Evolutionary conservation across 257 asterid species (phyloP).

Genomic region (Cordia subcordata): DNA sequence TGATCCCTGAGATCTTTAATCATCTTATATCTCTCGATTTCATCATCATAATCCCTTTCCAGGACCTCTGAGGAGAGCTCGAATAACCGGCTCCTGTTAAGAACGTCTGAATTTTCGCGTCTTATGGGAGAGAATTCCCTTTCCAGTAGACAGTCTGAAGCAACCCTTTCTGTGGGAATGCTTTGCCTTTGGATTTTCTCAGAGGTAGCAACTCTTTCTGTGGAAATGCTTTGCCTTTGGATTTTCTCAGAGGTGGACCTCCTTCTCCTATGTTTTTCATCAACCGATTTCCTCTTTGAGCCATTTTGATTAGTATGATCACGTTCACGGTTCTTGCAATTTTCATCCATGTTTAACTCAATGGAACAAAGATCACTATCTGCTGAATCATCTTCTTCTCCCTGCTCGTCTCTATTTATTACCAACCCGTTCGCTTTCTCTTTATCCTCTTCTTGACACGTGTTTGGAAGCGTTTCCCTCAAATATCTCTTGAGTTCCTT

Average conservation of each 20-base stretch:
- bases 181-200: slow-evolving; percentile 39
- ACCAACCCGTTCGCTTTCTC: slow-evolving; percentile 20
- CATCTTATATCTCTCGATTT: slow-evolving; percentile 77
- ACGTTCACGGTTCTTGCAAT: slow-evolving; percentile 47
- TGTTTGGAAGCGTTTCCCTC: slow-evolving; percentile 68
- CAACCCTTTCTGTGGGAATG: slow-evolving; percentile 31
- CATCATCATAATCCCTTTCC: slow-evolving; percentile 65
- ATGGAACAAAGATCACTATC: slow-evolving; percentile 34
- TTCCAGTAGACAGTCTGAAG: slow-evolving; percentile 44
- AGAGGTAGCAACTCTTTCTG: slow-evolving; percentile 35
- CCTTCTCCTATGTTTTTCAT: slow-evolving; percentile 10
- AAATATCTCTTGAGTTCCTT: slow-evolving; percentile 73
- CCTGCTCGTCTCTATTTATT: slow-evolving; percentile 15
- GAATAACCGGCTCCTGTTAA: slow-evolving; percentile 32
- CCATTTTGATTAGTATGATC: not conserved
- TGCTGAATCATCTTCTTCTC: slow-evolving; percentile 21
- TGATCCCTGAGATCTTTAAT: slow-evolving; percentile 85
- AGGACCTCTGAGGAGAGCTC: slow-evolving; percentile 48
- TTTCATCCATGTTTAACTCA: slow-evolving; percentile 29
- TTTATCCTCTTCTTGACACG: slow-evolving; percentile 26
- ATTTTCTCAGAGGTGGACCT: slow-evolving; percentile 40
- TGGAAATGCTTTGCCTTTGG: slow-evolving; percentile 32
- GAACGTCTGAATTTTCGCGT: slow-evolving; percentile 30
- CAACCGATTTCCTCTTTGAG: too few relatives aligned
- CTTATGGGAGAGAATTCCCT: slow-evolving; percentile 54